A percentile compares a stretch with the other conserved stretches of the same genome.
Conservation (phyloP, 2,329 filamentous ascomycete genomes). For the Teratosphaeriaceae sp. region DNA sequence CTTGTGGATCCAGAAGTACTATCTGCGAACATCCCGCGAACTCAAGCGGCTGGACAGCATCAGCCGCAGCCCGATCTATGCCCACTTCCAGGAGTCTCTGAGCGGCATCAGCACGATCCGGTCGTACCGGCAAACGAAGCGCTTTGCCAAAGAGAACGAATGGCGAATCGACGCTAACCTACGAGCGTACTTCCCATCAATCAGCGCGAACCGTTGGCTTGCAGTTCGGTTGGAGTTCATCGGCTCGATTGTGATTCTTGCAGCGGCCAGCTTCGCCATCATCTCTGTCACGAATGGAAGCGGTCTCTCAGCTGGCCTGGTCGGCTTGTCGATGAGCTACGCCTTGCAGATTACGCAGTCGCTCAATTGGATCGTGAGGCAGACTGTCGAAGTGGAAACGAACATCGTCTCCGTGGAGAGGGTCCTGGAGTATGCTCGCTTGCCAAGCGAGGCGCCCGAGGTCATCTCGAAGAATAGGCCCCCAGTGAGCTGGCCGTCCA, state of each 20-base stretch:
- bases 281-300: constrained; percentile 79
- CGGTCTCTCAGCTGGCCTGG: constrained; percentile 81
- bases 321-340: constrained; percentile 84
- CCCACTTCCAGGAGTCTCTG: constrained; percentile 95
- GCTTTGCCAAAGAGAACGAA: constrained; percentile 91
- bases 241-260: constrained; percentile 88
- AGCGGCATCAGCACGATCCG: constrained; percentile 94
- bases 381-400: constrained; percentile 93
- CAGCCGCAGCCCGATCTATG: constrained; percentile 89
- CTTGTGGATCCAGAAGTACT: constrained; percentile 75
- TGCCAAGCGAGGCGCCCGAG: constrained; percentile 84
- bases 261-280: constrained; percentile 79
- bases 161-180: constrained; percentile 82
- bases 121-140: constrained; percentile 87
- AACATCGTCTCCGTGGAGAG: constrained; percentile 97
- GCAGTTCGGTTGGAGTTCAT: constrained; percentile 85
- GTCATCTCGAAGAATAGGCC: constrained; percentile 64
- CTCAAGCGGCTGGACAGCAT: constrained; percentile 92
- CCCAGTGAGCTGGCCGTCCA: constrained; percentile 81
- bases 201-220: constrained; percentile 96
- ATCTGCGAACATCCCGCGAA: constrained; percentile 87
- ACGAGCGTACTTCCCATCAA: constrained; percentile 90
- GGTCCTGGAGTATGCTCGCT: constrained; percentile 76
- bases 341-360: constrained; percentile 90
- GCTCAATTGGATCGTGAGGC: constrained; percentile 91